Evolutionary conservation across 257 asterid species (phyloP).

Genomic region (Ophiorrhiza pumila): DNA sequence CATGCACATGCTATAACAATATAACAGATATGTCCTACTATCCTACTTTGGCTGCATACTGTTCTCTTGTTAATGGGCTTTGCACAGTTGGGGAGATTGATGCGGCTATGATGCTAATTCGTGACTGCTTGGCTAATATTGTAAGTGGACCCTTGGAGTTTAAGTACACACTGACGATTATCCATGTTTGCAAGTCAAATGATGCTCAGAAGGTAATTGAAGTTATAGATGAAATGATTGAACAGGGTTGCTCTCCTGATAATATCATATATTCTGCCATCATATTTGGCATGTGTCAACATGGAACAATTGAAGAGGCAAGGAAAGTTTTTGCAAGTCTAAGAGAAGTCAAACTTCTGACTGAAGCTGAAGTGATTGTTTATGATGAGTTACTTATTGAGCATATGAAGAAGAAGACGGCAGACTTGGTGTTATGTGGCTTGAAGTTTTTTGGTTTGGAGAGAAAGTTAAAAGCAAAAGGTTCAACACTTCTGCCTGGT

Average conservation of each 20-base stretch:
- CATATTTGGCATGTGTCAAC: constrained; percentile 75
- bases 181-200: constrained; percentile 68
- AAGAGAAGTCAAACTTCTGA: constrained; percentile 48
- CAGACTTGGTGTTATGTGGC: constrained; percentile 76
- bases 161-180: constrained; percentile 63
- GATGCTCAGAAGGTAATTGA: constrained; percentile 58
- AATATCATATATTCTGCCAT: constrained; percentile 47
- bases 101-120: constrained; percentile 70
- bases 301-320: constrained; percentile 84
- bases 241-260: constrained; percentile 50
- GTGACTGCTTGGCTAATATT: constrained; percentile 71
- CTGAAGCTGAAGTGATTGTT: constrained; percentile 65
- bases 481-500: constrained; percentile 48
- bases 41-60: constrained; percentile 66
- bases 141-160: constrained; percentile 70
- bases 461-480: constrained; percentile 60
- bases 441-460: constrained; percentile 86
- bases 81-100: constrained; percentile 65
- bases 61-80: constrained; percentile 63
- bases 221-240: constrained; percentile 68
- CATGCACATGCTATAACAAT: constrained; percentile 65
- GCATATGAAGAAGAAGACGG: constrained; percentile 83
- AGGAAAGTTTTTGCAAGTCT: constrained; percentile 52
- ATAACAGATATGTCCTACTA: constrained; percentile 48
- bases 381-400: constrained; percentile 81